Evolutionary conservation across 2,329 filamentous ascomycete species (phyloP).

Genomic region (Colletotrichum truncatum): DNA sequence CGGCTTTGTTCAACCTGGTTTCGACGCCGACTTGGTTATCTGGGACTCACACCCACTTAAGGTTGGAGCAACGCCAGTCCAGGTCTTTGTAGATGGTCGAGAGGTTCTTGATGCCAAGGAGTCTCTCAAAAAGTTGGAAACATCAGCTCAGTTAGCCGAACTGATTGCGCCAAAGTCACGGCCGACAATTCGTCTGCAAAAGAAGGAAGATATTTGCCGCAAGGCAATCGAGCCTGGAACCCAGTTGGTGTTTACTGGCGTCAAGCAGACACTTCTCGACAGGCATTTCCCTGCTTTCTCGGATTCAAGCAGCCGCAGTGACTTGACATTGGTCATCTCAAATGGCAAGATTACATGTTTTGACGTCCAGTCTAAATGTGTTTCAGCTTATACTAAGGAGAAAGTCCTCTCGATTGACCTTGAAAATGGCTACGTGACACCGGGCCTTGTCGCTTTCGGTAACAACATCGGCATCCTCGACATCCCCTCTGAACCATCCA

Average conservation of each 20-base stretch:
- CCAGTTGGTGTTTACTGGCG: not conserved
- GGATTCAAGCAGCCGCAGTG: no score
- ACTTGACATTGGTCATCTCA: not conserved
- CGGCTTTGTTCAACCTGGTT: conserved; percentile 52
- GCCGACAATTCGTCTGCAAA: not conserved
- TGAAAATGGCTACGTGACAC: conserved; percentile 55
- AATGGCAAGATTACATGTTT: not conserved
- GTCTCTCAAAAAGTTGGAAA: not conserved
- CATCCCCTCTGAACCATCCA: conserved; percentile 52
- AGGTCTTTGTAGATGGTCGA: conserved; percentile 57
- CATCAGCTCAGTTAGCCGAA: not conserved
- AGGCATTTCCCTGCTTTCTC: no score
- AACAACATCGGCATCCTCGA: conserved; percentile 58
- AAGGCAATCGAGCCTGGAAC: not conserved
- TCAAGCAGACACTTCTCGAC: not conserved
- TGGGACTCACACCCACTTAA: conserved; percentile 58
- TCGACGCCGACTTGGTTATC: conserved; percentile 58
- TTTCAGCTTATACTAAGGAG: not conserved
- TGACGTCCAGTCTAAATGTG: not conserved
- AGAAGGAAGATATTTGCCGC: not conserved
- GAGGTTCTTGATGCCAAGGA: not conserved
- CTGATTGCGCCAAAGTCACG: not conserved
- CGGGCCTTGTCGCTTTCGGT: conserved; percentile 58
- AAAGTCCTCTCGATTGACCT: conserved; percentile 42
- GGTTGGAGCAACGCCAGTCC: conserved; percentile 52